A percentile compares a stretch with the other conserved stretches of the same genome.
Evolutionary conservation across 129 eudicot species (phyloP).

Genomic region (Flaveria brownii): DNA sequence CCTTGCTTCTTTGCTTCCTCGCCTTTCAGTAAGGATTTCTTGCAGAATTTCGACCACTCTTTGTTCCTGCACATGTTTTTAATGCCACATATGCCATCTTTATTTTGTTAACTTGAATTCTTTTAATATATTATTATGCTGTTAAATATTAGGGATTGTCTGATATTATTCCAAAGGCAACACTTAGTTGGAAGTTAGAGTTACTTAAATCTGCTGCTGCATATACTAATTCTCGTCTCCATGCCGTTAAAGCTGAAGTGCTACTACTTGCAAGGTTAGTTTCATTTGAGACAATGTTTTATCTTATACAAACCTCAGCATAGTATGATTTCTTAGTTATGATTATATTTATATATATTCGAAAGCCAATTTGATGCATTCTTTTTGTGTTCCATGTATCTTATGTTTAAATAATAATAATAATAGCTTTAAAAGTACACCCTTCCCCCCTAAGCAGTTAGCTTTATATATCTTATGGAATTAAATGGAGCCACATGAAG

Average conservation of each 20-base stretch:
- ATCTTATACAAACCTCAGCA: background rate
- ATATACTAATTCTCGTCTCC: slow-evolving; percentile 85
- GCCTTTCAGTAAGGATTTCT: slow-evolving; percentile 58
- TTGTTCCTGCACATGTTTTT: background rate
- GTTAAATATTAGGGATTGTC: slow-evolving; percentile 48
- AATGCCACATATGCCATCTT: background rate
- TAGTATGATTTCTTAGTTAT: background rate
- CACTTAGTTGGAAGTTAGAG: slow-evolving; percentile 87
- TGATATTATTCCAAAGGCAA: slow-evolving; percentile 77
- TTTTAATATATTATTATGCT: background rate
- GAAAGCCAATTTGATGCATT: slow-evolving; percentile 6
- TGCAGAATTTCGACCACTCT: slow-evolving; percentile 2
- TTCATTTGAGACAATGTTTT: slow-evolving; percentile 13
- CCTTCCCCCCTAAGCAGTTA: background rate
- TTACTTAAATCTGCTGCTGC: slow-evolving; percentile 73
- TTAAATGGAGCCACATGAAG: background rate
- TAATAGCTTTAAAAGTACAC: too few relatives aligned
- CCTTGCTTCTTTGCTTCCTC: slow-evolving; percentile 68
- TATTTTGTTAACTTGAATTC: background rate
- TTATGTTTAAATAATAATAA: too few relatives aligned
- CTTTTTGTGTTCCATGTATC: slow-evolving; percentile 2
- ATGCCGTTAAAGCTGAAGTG: slow-evolving; percentile 91
- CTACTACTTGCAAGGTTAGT: slow-evolving; percentile 77
- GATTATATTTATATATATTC: too few relatives aligned
- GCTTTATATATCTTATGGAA: background rate